Percentiles rank a stretch among this genome's conserved stretches.
phyloP scores from a whole-genome alignment of 2,329 filamentous ascomycete genomes.

The Fusarium falciforme region DNA sequence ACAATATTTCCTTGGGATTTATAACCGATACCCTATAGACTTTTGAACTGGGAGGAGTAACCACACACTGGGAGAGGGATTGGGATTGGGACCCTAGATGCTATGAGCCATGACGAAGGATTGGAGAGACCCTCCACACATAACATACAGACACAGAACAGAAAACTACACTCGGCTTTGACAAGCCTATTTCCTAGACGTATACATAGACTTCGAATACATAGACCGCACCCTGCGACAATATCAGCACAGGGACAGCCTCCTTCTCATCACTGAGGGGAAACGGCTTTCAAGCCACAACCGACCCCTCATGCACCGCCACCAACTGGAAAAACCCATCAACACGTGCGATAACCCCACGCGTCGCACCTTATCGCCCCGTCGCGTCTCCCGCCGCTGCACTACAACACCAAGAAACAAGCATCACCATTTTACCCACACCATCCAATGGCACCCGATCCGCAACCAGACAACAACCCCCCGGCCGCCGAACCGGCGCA shows the following conservation, averaged over 20 bases:
- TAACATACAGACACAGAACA: neutral
- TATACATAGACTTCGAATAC: conserved; percentile 13
- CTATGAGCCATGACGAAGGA: conserved; percentile 19
- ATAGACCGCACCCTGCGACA: neutral
- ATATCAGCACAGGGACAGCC: neutral
- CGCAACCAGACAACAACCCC: conserved; percentile 25
- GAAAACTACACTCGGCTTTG: conserved; percentile 17
- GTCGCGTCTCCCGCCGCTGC: conserved; percentile 34
- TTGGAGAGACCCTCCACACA: conserved; percentile 10
- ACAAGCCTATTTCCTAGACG: conserved; percentile 34
- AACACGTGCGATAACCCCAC: conserved; percentile 42
- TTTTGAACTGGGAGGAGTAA: conserved; percentile 31
- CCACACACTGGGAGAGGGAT: neutral
- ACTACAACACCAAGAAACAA: conserved; percentile 11
- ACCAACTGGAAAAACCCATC: conserved; percentile 1
- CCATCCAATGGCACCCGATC: conserved; percentile 37
- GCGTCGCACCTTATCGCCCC: conserved; percentile 25
- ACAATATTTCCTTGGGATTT: conserved; percentile 35
- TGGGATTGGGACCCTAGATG: conserved; percentile 3
- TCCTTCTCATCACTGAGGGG: neutral
- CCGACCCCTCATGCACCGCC: neutral
- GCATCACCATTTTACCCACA: neutral
- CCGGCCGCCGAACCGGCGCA: conserved; percentile 3
- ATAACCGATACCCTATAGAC: conserved; percentile 45
- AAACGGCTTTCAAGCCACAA: conserved; percentile 26